Evolutionary conservation across 2,329 filamentous ascomycete genomes (phyloP).

Genomic region (Neodidymelliopsis sp.): DNA sequence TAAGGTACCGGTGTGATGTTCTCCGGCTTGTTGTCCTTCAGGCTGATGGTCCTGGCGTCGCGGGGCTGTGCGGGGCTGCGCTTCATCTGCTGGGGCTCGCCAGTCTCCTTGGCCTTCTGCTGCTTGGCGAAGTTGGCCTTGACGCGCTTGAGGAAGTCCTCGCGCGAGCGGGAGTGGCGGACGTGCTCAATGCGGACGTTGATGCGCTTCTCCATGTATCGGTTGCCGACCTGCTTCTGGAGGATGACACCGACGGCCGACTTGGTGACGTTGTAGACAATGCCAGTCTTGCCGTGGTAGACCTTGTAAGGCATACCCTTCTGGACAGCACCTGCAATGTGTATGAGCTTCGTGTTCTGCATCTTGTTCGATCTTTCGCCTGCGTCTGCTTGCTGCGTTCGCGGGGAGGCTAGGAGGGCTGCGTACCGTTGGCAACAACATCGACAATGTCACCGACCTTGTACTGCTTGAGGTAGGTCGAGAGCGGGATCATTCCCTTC

Average conservation of each 20-base stretch:
- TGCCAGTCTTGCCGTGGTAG: constrained; percentile 96
- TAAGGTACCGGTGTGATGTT: constrained; percentile 91
- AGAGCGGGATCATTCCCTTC: constrained; percentile 91
- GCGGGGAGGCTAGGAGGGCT: constrained; percentile 49
- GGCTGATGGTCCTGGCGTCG: constrained; percentile 78
- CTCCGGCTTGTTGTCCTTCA: constrained; percentile 86
- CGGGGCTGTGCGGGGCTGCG: constrained; percentile 82
- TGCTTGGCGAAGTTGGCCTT: constrained; percentile 95
- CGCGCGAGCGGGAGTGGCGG: constrained; percentile 89
- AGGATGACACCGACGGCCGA: constrained; percentile 97
- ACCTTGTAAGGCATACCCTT: constrained; percentile 94
- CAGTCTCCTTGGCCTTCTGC: constrained; percentile 90
- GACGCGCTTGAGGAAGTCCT: constrained; percentile 95
- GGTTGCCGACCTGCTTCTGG: constrained; percentile 97
- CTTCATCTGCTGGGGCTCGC: constrained; percentile 90
- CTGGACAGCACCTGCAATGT: constrained; percentile 45
- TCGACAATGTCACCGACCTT: constrained; percentile 99
- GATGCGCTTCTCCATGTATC: constrained; percentile 99
- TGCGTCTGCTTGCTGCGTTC: constrained; percentile 11
- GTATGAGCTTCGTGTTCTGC: constrained; percentile 28
- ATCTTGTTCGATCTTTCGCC: neutral
- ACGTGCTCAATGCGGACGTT: constrained; percentile 99
- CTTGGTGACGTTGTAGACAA: constrained; percentile 99
- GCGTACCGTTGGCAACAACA: constrained; percentile 97
- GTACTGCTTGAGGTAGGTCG: constrained; percentile 94